A percentile compares a stretch with the other conserved stretches of the same genome.
phyloP scores from a whole-genome alignment of 2,329 filamentous ascomycete species.

The Diaporthe vaccinii region DNA sequence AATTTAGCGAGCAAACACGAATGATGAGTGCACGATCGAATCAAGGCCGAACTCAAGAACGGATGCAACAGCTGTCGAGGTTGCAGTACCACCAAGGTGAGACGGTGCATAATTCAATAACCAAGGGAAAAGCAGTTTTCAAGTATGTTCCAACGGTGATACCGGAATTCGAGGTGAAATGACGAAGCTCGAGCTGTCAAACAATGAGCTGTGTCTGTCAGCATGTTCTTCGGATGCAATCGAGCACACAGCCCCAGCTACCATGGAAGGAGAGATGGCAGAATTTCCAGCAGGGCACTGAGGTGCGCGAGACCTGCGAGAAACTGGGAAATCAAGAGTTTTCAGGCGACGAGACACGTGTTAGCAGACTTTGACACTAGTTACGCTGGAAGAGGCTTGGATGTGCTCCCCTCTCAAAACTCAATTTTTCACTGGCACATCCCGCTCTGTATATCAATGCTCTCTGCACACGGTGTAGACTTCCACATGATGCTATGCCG shows the following conservation, averaged over 20 bases:
- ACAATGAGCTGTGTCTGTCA: neutral
- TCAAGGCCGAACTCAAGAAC: neutral
- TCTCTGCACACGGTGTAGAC: too few species aligned
- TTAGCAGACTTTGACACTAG: too few species aligned
- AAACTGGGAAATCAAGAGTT: neutral
- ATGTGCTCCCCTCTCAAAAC: too few species aligned
- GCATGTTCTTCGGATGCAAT: too few species aligned
- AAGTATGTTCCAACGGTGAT: neutral
- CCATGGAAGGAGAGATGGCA: too few species aligned
- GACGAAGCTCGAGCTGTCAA: neutral
- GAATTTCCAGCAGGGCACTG: neutral
- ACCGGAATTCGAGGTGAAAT: neutral
- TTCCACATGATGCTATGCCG: too few species aligned
- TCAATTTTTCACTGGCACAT: too few species aligned
- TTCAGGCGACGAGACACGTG: too few species aligned
- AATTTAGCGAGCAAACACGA: conserved; percentile 8
- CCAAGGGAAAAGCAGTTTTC: neutral
- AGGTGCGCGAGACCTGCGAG: too few species aligned
- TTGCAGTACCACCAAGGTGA: conserved; percentile 13
- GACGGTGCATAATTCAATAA: neutral
- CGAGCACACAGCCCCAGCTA: neutral
- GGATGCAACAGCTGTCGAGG: conserved; percentile 7
- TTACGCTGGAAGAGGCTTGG: too few species aligned
- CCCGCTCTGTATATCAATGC: too few species aligned
- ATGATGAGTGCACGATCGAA: neutral